A percentile compares a stretch with the other conserved stretches of the same genome.
Evolutionary conservation across 139 green algal genomes (phyloP).

Genomic region (Coccomyxa sp.): DNA sequence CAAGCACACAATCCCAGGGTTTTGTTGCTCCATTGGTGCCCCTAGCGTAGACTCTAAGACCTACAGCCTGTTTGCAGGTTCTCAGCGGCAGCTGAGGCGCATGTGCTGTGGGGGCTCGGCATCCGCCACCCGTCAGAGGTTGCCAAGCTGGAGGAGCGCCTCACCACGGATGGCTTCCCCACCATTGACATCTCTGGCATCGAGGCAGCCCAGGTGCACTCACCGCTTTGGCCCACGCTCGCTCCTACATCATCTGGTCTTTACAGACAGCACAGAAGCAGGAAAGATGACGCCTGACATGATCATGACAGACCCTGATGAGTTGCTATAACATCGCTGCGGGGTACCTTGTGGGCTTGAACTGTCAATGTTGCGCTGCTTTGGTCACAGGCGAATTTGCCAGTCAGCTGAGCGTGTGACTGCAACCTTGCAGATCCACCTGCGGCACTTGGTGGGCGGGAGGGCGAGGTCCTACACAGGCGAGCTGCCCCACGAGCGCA

Average conservation of each 20-base stretch:
- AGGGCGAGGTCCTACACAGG: conserved; percentile 64
- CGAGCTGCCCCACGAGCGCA: conserved; percentile 64
- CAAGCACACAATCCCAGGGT: too few relatives aligned
- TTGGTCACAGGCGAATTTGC: too few relatives aligned
- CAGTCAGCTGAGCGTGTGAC: too few relatives aligned
- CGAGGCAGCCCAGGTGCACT: conserved; percentile 53
- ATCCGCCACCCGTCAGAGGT: conserved; percentile 39
- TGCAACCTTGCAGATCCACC: conserved; percentile 83
- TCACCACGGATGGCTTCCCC: conserved; percentile 49
- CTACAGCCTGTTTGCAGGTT: conserved; percentile 42
- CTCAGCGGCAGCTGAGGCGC: conserved; percentile 44
- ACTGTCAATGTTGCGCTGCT: too few relatives aligned
- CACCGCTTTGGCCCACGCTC: neutral
- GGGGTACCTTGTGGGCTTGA: too few relatives aligned
- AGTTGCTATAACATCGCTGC: too few relatives aligned
- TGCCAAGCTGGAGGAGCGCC: conserved; percentile 49
- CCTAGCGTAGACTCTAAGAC: too few relatives aligned
- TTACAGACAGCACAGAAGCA: neutral
- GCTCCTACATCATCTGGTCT: neutral
- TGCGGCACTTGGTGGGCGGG: conserved; percentile 88
- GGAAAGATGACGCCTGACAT: too few relatives aligned
- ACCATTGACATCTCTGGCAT: conserved; percentile 72
- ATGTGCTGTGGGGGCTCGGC: conserved; percentile 67
- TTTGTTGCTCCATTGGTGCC: too few relatives aligned
- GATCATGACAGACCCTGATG: too few relatives aligned